Evolutionary conservation across 176 grass and related monocot genomes (phyloP), one percentile per base, ranked within the genome.

Genomic region (Oryza rufipogon): DNA sequence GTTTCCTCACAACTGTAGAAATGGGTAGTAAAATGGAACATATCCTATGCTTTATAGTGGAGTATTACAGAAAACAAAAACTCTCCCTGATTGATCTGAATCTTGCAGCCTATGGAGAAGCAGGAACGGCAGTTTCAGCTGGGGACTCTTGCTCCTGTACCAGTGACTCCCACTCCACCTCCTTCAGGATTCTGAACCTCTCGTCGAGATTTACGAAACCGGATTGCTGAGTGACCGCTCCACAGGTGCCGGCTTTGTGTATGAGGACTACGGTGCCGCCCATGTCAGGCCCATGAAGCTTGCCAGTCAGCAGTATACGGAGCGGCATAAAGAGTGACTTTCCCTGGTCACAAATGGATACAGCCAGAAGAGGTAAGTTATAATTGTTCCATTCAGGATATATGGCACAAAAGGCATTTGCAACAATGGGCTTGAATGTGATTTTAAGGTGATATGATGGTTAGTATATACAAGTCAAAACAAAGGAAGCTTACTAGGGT

Each of bases 251-350:
- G 9, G 91, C 91, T 92, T 95, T 95, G 83, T 97, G 86, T 75
- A 97, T 83, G 33, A 97, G 88, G 76, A 79, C 20, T 25, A 97
- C 88, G 33, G 88, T 91, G 64, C 80, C 89, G 22, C 85, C 95
- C 85, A 94, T 95, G 14, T 92, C 92, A 68, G 95, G 96, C 20
- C 93, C 96, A 73, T 98, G 96, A 72, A 98, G 87, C 77, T 98
- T 98, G 38, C 96, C 96, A 0, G 91, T 95, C 54, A 98, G 81
- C 77, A 98, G 79, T 52, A 95, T 78, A 49, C 96, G 87, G 25
- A 98, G 85, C 3, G 93, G 96, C 96, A 98, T 94, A 65, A 94
- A 98, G 9, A 96, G 83, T 6, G 74, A 89, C 72, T 94, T 98
- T 3, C 93, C 96, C 96, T 98, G 82, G 47, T 56, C 80, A 63